Evolutionary conservation across 257 asterid genomes (phyloP), one percentile per base, ranked within the genome.

Genomic region (Petrea volubilis): DNA sequence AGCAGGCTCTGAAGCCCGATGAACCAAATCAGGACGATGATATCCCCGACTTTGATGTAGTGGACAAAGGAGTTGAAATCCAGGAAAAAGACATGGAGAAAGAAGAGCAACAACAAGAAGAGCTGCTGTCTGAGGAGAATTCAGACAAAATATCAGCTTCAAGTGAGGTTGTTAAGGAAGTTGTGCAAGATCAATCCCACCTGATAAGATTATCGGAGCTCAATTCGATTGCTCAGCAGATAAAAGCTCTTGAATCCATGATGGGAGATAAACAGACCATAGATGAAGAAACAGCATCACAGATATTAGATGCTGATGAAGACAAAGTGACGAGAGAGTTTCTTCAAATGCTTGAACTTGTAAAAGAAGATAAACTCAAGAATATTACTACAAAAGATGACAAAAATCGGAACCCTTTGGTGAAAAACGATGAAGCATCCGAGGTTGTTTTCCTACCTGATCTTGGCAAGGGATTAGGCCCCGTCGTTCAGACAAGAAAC

Each of bases 401-500:
- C 11, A 63, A 70, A n/a, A 80, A 75, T 31, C 80, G 72, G 34
- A 36, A 50, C 20, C 77, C 60, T 10, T 31, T 71, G 1, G 28
- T 53, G 9, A 83, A 74, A 73, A 49, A 44, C 11, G 84, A 80
- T 1, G 80, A 43, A n/a, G 78, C 78, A 23, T 68, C 83, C 0
- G 71, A 67, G 5, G 71, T 75, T 55, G 84, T 75, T 47, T 79
- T 77, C 27, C 50, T 89, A 40, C 85, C 98, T 1, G 98, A 94
- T 76, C 93, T 94, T 46, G 97, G 97, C 36, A 91, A 86, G 81
- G 97, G 97, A 50, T 74, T 94, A 38, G 97, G 99, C 12, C 80
- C 93, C 43, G 85, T 94, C 1, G 87, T 91, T 70, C 99, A 91
- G 78, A 94, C 99, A 25, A 77, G 93, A 33, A 84, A 91, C 15